Percentiles rank a stretch among this genome's conserved stretches.
Conservation (phyloP, 148 eudicot species). For the Camellia lanceoleosa region DNA sequence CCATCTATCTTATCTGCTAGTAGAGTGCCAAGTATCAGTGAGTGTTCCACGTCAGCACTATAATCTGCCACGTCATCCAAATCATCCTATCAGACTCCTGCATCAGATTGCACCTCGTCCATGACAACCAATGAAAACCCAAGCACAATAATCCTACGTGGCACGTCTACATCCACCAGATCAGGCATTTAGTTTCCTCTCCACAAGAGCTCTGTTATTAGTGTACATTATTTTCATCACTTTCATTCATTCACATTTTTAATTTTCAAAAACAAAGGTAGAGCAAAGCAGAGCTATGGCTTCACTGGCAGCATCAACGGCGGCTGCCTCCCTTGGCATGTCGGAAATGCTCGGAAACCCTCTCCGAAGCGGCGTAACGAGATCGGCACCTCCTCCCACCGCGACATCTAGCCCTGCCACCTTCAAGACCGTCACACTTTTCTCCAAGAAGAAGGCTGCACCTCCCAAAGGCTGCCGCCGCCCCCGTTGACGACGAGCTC, state of each 20-base stretch:
- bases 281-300: slow-evolving; percentile 36
- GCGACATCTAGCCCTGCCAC: slow-evolving; percentile 24
- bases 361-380: slow-evolving; percentile 29
- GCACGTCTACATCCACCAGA: slow-evolving; percentile 58
- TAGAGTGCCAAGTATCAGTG: background rate
- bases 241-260: background rate
- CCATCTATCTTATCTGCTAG: background rate
- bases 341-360: slow-evolving; percentile 70
- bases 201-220: too few relatives aligned
- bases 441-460: slow-evolving; percentile 65
- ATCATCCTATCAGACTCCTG: slow-evolving; percentile 24
- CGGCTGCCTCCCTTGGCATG: slow-evolving; percentile 55
- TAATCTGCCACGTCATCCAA: slow-evolving; percentile 25
- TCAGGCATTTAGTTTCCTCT: slow-evolving; percentile 39
- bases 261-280: too few relatives aligned
- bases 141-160: slow-evolving; percentile 25
- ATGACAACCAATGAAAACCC: slow-evolving; percentile 27
- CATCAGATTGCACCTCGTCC: slow-evolving; percentile 32
- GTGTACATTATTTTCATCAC: background rate
- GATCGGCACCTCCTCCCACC: slow-evolving; percentile 28
- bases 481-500: slow-evolving; percentile 66
- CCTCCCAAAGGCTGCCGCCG: slow-evolving; percentile 42
- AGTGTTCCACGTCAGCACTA: slow-evolving; percentile 11
- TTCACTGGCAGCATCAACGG: slow-evolving; percentile 61
- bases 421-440: slow-evolving; percentile 62